Base-by-base conservation (phyloP, 2,329 filamentous ascomycete species). In the Monosporascus cannonballus region DNA sequence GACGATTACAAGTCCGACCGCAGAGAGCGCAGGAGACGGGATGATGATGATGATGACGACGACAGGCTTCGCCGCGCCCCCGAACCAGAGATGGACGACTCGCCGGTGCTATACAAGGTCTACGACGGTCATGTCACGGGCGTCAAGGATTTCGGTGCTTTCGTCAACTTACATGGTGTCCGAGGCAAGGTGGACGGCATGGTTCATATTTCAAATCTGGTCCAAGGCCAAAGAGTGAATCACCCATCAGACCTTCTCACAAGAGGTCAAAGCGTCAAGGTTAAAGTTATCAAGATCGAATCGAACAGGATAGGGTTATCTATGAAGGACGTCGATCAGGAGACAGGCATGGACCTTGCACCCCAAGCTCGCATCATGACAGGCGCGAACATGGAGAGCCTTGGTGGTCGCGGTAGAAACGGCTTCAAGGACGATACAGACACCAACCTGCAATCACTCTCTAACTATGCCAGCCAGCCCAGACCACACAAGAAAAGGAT, bases 241-340 rank as follows among this genome's bases (percentile, higher is more conserved):
- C 90, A 97, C 67, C 94, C 94, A 0, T 91, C 90, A 0, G 94
- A 99, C 66, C 73, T 99, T 1, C 78, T 99, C 4, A 81, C 86
- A 3, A 80, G 83, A 55, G 89, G 88, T 6, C 92, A 97, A 67
- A 74, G 83, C 1, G 90, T 99, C 51, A 96, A 94, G 69, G 90
- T 97, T 62, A 99, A 99, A 69, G 87, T 99, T 24, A 77, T 87
- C 63, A 96, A 89, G 65, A 85, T 96, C 50, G 89, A 97, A 64
- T 86, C 87, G 4, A 83, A 77, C 50, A 81, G 89, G 27, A 86
- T 97, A 62, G 92, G 91, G 0, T 73, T 99, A 6, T 96, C 92
- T 0, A 96, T 99, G 92, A 96, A 96, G 66, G 93, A 96, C 56
- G 92, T 96, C 17, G 93, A 99, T 61, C 94, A 99, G 68, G 80